Evolutionary conservation across 2,329 filamentous ascomycete genomes (phyloP), one percentile per base, ranked within the genome.

Genomic region (Fusarium sulawesiense): DNA sequence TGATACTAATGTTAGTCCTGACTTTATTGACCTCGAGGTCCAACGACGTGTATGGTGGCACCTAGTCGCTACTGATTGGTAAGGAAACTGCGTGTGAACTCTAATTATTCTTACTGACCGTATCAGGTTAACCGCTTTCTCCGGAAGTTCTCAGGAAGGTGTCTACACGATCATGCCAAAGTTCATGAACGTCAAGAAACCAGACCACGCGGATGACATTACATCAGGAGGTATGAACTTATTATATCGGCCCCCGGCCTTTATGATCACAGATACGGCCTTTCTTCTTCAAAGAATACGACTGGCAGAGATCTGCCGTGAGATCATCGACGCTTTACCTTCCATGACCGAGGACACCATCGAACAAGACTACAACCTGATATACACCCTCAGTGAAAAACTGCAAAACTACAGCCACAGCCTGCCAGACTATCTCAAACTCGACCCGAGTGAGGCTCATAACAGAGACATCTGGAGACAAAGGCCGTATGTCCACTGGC

Each of bases 61-160:
- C 12, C 34, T 61, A n/a, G 58, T 49, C 13, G 58, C 58, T 23
- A 58, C 58, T 7, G 58, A 61, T 12, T 61, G 58, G 58, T 50
- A 18, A 29, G 16, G 0, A 13, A 5, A 13, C 2, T 11, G n/a
- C 10, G 2, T 12, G 2, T 18, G 0, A 2, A 2, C 6, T 14
- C 18, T 4, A 6, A 4, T 7, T 12, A 10, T 6, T 3, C 3
- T 30, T 2, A 21, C 34, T 61, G n/a, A 61, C 7, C 10, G 4
- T 11, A 2, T 8, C 8, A 61, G 58, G 58, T 44, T 61, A 16
- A 29, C 21, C 1, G 42, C 58, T 0, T 61, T 61, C 23, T 61
- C 44, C 2, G 54, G 54, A 6, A 61, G 42, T 11, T 29, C 55
- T 2, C 58, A 60, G 4, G 58, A 61, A 20, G 58, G 54, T 5